Conservation (phyloP, 805 yeast genomes). For the Maudiozyma turicensis region DNA sequence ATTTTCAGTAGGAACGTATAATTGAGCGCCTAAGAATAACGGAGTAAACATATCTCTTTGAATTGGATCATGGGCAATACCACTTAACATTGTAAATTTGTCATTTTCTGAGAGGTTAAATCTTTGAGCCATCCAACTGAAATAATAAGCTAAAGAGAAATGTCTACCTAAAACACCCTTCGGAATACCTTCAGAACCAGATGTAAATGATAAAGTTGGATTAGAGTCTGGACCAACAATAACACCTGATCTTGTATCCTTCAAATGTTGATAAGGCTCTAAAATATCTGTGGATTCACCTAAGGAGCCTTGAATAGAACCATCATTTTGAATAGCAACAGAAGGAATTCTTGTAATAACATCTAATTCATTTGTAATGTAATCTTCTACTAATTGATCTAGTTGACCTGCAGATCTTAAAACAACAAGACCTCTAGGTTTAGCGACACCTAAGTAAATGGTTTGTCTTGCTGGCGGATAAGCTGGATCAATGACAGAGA, state of each 20-base stretch:
- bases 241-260: conserved; percentile 67
- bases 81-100: conserved; percentile 93
- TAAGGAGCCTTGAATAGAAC: conserved; percentile 50
- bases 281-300: conserved; percentile 40
- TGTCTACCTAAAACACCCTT: conserved; percentile 98
- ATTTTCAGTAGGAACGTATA: conserved; percentile 89
- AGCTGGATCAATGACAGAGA: conserved; percentile 97
- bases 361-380: conserved; percentile 60
- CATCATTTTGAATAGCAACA: conserved; percentile 68
- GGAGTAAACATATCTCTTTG: conserved; percentile 99
- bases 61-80: conserved; percentile 98
- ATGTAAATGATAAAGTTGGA: conserved; percentile 92
- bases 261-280: conserved; percentile 35
- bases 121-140: conserved; percentile 95
- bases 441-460: conserved; percentile 83
- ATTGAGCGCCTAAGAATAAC: conserved; percentile 85
- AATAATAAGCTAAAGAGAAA: conserved; percentile 90
- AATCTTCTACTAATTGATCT: conserved; percentile 68
- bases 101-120: conserved; percentile 73
- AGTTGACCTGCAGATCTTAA: conserved; percentile 82
- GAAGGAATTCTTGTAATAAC: conserved; percentile 69
- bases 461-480: conserved; percentile 98
- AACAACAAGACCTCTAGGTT: conserved; percentile 84
- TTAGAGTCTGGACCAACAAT: conserved; percentile 95
- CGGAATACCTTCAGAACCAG: conserved; percentile 97